Evolutionary conservation across 176 grass and related monocot species (phyloP).

Genomic region (Saccharum officinarum): DNA sequence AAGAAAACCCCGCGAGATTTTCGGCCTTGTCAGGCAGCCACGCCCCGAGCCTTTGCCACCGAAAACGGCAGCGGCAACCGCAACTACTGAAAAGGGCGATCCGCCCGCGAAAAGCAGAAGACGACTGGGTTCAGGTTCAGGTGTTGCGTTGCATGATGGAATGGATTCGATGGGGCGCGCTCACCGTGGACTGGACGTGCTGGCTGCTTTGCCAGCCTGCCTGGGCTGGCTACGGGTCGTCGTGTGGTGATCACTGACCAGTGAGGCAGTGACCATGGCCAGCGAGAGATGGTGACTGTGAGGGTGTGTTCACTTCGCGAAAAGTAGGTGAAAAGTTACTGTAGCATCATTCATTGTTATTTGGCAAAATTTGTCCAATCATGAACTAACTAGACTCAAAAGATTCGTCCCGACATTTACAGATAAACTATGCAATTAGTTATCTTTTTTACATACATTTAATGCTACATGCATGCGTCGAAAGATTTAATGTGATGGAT

Average conservation of each 20-base stretch:
- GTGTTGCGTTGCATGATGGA: not conserved
- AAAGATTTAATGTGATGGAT: too few species aligned
- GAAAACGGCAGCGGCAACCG: constrained; percentile 16
- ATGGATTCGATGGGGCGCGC: not conserved
- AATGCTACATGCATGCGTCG: too few species aligned
- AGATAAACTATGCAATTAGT: too few species aligned
- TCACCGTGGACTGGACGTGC: not conserved
- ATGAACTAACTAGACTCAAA: too few species aligned
- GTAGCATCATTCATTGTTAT: too few species aligned
- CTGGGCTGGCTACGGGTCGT: not conserved
- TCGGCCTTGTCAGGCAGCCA: not conserved
- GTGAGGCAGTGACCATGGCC: not conserved
- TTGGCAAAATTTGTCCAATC: too few species aligned
- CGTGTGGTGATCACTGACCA: not conserved
- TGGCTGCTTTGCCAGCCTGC: not conserved
- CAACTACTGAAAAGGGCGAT: not conserved
- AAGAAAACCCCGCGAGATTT: not conserved
- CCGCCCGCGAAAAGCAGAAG: not conserved
- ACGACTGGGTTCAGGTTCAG: not conserved
- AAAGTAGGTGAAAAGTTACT: too few species aligned
- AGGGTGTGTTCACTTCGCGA: too few species aligned
- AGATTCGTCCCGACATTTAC: too few species aligned
- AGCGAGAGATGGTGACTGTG: not conserved
- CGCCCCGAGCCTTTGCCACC: not conserved
- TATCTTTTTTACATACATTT: too few species aligned